Evolutionary conservation across 2,329 filamentous ascomycete species (phyloP), one percentile per base, ranked within the genome.

Genomic region (Stagonosporopsis chrysanthemi): DNA sequence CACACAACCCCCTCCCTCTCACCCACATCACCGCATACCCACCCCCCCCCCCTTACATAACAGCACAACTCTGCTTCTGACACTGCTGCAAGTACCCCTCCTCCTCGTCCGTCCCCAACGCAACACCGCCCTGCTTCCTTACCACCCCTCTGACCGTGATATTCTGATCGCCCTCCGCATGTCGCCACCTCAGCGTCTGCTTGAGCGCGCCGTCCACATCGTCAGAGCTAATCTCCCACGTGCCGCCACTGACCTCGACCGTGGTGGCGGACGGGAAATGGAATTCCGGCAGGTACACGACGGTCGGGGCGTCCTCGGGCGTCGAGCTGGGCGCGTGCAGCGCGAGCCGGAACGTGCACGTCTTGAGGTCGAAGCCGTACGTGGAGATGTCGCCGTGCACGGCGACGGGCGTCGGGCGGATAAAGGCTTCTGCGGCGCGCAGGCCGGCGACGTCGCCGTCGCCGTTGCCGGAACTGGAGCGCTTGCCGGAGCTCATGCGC

Each of bases 161-260:
- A 44, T 80, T 87, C 77, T 98, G 94, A 65, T 92, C 87, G 2
- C 94, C 95, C 53, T 89, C 88, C 1, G 86, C 86, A 77, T 99
- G 93, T 93, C 94, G 97, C 95, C 95, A 99, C 66, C 86, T 86
- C 62, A 99, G 78, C 62, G 85, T 85, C 79, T 97, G 94, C 58
- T 92, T 81, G 65, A 86, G 80, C 5, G 86, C 86, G 0, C 86
- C 86, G 60, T 90, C 86, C 8, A 86, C 84, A 53, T 92, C 89
- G 58, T 92, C 88, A 5, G 81, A 84, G 64, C 86, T 87, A 59
- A 98, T 91, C 65, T 89, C 88, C 93, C 93, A 99, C 72, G 94
- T 95, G 6, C 96, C 96, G 0, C 90, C 90, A 47, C 86, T 91
- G 26, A 92, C 90, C 51, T 89, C 84, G 4, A 99, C 87, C 0